Evolutionary conservation across 208 protist species (phyloP).

Genomic region (Trypanosoma conorhini): DNA sequence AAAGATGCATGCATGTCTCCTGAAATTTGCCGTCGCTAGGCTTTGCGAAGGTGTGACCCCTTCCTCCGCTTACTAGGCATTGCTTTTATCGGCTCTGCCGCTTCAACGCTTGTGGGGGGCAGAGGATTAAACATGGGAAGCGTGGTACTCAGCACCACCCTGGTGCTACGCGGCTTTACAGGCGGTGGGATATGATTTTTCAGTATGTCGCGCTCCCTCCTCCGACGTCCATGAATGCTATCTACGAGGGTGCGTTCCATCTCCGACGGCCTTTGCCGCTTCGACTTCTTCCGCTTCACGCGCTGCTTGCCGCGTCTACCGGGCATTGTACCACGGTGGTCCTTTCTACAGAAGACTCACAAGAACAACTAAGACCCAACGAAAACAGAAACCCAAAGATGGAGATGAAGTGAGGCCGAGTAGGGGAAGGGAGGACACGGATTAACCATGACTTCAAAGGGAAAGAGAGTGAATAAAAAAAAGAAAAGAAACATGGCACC

Average conservation of each 20-base stretch:
- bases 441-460: background rate
- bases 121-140: slow-evolving; percentile 84
- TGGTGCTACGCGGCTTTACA: slow-evolving; percentile 60
- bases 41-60: background rate
- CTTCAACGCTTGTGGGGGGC: background rate
- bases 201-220: slow-evolving; percentile 81
- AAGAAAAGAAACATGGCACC: background rate
- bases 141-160: slow-evolving; percentile 44
- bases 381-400: background rate
- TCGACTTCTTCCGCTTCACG: slow-evolving; percentile 89
- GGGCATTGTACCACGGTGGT: slow-evolving; percentile 51
- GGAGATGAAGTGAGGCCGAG: background rate
- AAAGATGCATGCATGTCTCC: background rate
- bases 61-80: slow-evolving; percentile 15
- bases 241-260: slow-evolving; percentile 90
- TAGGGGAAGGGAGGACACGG: background rate
- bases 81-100: background rate
- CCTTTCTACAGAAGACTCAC: background rate
- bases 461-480: background rate
- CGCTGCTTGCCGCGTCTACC: slow-evolving; percentile 88
- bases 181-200: slow-evolving; percentile 77
- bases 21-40: slow-evolving; percentile 2
- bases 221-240: slow-evolving; percentile 84
- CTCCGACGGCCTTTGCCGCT: slow-evolving; percentile 68
- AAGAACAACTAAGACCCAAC: background rate